Base-by-base conservation (phyloP, 306 rosid genomes). In the Begonia fuchsioides region DNA sequence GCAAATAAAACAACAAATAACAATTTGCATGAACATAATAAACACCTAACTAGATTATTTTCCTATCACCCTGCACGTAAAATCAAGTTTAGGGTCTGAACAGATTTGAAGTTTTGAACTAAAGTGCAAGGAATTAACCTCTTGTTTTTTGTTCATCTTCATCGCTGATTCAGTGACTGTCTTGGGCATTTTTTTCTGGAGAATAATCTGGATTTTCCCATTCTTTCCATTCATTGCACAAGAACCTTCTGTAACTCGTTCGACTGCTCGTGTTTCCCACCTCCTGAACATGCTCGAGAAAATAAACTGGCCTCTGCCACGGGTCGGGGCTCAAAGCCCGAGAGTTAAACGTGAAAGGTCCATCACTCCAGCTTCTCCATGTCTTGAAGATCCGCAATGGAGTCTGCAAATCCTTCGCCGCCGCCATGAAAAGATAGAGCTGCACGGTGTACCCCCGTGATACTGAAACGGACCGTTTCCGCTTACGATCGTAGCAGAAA, bases 361-460 rank as follows among this genome's bases (percentile, higher is more conserved):
- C 96, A 15, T 61, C n/a, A 1, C 63, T 71, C 70, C 32, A 62
- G 64, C 66, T 85, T 60, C 98, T 45, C 98, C 98, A 92, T 5
- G 98, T 92, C 70, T 44, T 60, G 51, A 92, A 82, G 19, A 94
- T 92, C 73, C 12, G 79, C 58, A 79, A 40, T 26, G 98, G 95
- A 49, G 38, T 66, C 72, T 71, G 72, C 68, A 92, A 64, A 16
- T 75, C 79, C 14, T 55, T 56, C 47, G 92, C 65, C 1, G 73
- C 39, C 59, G 77, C 57, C 74, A 82, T 12, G n/a, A 63, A 61
- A 15, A 73, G 56, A 57, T 77, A 77, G 43, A 92, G 55, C 77
- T 82, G 98, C 48, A 92, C 39, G 5, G 93, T 65, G 72, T 85
- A 85, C 19, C 98, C 98, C 98, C 98, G 85, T 1, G 98, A 63